Evolutionary conservation across 139 green algal species (phyloP), one percentile per base, ranked within the genome.

Genomic region (Chlorella sp.): DNA sequence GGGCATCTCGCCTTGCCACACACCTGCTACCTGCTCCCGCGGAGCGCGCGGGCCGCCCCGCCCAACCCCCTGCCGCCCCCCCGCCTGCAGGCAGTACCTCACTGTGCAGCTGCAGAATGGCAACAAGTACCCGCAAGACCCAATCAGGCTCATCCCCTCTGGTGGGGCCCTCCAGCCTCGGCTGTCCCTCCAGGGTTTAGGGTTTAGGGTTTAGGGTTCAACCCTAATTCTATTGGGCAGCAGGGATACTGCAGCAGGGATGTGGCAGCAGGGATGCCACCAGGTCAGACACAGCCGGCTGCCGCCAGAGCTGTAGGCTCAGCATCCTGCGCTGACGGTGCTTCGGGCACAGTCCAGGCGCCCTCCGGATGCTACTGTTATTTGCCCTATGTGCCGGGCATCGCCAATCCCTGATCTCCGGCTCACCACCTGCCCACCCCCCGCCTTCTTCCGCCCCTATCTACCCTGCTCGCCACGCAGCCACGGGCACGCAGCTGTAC

Each of bases 401-500:
- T 18, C 39, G 3, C 39, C 39, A 16, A 57, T 48, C n/a, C 76
- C n/a, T 81, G 37, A 3, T 18, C 39, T 22, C 48, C 48, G 48
- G 48, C n/a, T n/a, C n/a, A n/a, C 48, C 48, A 57, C 48, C 48
- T 57, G 9, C 48, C 48, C 48, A 16, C 9, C 48, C 9, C 78
- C 22, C 37, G 14, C 11, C 14, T 34, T 81, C 19, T 81, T 34
- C 15, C 32, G 30, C 32, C 14, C 30, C 28, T 32, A 36, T 18
- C 32, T 11, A 7, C 2, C 80, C 48, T 36, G 1, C 28, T 16
- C 48, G 2, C 53, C 15, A 5, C 36, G 84, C 84, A 88, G 84
- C 84, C 84, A 81, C 66, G 28, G 85, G 85, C 18, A 83, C 85
- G 11, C 85, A 87, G 60, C 80, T 91, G 32, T 91, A 91, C 30